Evolutionary conservation across 305 asterid genomes (phyloP).

Genomic region (Fraxinus sp.): DNA sequence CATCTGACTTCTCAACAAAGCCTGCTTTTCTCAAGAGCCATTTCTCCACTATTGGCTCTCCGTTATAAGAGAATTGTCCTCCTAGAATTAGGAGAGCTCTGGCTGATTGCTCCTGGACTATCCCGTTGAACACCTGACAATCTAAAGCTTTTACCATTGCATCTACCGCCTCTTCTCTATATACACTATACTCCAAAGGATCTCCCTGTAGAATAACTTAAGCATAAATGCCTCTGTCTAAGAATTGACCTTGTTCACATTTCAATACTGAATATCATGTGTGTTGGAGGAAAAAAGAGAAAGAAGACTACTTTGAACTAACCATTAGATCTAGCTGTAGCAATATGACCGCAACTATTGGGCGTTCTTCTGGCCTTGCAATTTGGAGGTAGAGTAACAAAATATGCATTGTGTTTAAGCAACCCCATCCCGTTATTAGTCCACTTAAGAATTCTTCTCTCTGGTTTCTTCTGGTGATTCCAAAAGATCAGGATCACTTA

Average conservation of each 20-base stretch:
- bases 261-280: background rate
- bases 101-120: constrained; percentile 55
- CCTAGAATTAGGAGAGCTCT: constrained; percentile 62
- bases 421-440: constrained; percentile 54
- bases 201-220: constrained; percentile 45
- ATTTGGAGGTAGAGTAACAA: constrained; percentile 55
- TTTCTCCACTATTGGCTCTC: constrained; percentile 57
- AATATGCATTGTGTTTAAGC: constrained; percentile 57
- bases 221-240: background rate
- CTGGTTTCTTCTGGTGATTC: constrained; percentile 45
- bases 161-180: constrained; percentile 74
- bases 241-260: background rate
- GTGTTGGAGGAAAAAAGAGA: background rate
- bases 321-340: constrained; percentile 80
- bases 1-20: constrained; percentile 26
- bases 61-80: constrained; percentile 68
- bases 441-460: constrained; percentile 45
- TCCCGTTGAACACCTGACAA: constrained; percentile 49
- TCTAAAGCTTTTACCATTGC: constrained; percentile 54
- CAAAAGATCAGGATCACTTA: background rate
- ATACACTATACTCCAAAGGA: constrained; percentile 49
- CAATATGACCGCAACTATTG: constrained; percentile 55
- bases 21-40: constrained; percentile 68
- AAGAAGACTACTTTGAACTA: constrained; percentile 18
- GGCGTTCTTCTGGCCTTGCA: constrained; percentile 63